These are phyloP conservation scores for Salvia sclarea DNA, from an alignment of 305 asterid species.

Conservation along the genomic window DNA sequence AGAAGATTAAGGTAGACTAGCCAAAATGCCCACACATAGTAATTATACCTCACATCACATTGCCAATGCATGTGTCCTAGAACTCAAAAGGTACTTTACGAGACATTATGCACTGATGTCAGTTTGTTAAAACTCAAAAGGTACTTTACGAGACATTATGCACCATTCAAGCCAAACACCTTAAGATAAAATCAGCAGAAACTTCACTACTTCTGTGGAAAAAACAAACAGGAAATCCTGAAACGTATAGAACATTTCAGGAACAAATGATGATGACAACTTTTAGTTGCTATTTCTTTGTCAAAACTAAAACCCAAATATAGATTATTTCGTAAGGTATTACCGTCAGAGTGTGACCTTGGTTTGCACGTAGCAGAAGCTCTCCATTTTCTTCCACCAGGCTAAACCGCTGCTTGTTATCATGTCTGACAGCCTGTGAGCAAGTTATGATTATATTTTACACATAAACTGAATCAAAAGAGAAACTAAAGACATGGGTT, in stretches of 20 bases:
- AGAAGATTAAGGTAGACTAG: not conserved
- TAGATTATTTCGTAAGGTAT: constrained; percentile 23
- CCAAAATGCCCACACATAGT: not conserved
- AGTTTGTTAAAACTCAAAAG: not conserved
- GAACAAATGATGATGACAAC: not conserved
- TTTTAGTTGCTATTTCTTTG: not conserved
- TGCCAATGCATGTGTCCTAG: not conserved
- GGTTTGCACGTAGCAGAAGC: constrained; percentile 90
- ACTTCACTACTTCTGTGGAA: constrained; percentile 3
- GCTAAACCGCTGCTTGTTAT: constrained; percentile 85
- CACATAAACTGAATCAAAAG: not conserved
- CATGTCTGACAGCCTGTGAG: constrained; percentile 71
- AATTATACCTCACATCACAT: not conserved
- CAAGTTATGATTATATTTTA: constrained; percentile 12
- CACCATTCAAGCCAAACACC: not conserved
- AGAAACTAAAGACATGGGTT: constrained; percentile 5
- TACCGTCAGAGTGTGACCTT: constrained; percentile 80
- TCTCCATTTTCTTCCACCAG: constrained; percentile 82
- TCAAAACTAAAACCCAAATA: not conserved
- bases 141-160: no score
- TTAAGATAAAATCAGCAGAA: not conserved
- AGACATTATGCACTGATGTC: not conserved
- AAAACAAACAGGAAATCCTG: not conserved
- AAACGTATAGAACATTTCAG: not conserved
- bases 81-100: not conserved